Conservation (phyloP, 1,284 basidiomycete genomes). For the Rhodotorula sp. region DNA sequence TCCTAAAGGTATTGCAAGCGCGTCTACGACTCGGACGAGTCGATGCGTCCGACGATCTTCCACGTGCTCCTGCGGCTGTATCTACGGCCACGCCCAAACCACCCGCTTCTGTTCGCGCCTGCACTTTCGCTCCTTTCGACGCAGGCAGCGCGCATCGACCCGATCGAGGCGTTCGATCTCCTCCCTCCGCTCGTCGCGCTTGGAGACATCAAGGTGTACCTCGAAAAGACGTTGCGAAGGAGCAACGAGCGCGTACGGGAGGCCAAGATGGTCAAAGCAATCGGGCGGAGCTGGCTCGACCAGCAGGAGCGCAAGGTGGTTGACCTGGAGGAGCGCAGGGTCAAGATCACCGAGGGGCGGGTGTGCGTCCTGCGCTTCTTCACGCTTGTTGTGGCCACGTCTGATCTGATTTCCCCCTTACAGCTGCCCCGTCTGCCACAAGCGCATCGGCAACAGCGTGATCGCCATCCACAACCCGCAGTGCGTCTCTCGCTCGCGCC, state of each 20-base stretch:
- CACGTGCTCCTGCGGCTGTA: conserved; percentile 83
- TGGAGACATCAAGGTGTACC: conserved; percentile 74
- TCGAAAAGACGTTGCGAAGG: conserved; percentile 68
- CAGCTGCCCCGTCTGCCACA: conserved; percentile 94
- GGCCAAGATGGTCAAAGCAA: conserved; percentile 64
- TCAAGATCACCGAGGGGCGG: conserved; percentile 87
- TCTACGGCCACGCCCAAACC: conserved; percentile 65
- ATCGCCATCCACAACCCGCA: conserved; percentile 86
- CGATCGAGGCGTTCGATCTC: conserved; percentile 75
- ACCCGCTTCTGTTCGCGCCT: conserved; percentile 62
- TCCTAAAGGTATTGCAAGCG: conserved; percentile 76
- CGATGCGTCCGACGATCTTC: conserved; percentile 66
- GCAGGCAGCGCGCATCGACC: conserved; percentile 78
- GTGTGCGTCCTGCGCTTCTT: conserved; percentile 65
- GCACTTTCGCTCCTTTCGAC: conserved; percentile 80
- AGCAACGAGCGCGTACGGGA: conserved; percentile 63
- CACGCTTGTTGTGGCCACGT: too few species aligned
- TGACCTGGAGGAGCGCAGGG: conserved; percentile 72
- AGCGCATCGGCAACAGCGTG: conserved; percentile 88
- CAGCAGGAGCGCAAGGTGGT: conserved; percentile 72
- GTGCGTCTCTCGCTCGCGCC: conserved; percentile 60
- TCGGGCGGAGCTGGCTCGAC: conserved; percentile 70
- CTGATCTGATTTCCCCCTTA: too few species aligned
- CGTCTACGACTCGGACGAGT: conserved; percentile 61
- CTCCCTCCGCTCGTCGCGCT: conserved; percentile 85